Evolutionary conservation across 2,329 filamentous ascomycete genomes (phyloP), one percentile per base, ranked within the genome.

Genomic region (Chrysosporium queenslandicum): DNA sequence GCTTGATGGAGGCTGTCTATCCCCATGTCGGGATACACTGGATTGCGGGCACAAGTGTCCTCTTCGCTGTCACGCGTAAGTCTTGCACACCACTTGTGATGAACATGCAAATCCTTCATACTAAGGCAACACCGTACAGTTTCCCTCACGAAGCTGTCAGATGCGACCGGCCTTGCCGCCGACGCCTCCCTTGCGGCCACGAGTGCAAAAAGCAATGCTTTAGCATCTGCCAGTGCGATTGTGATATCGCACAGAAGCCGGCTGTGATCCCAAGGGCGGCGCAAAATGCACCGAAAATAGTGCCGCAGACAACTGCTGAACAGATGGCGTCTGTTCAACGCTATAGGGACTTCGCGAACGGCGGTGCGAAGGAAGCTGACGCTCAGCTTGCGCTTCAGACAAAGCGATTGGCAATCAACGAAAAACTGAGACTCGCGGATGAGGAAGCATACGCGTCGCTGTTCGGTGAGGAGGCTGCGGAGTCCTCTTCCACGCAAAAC

Each of bases 11-110:
- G 80, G 77, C 4, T 85, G 78, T 63, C 58, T 68, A 47, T 54
- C 59, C 43, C 63, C 53, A 25, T 86, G 79, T 58, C 67, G 63
- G 2, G 66, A 61, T 47, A 59, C 21, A 25, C 61, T 76, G 46
- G 55, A 61, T 1, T 82, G 80, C 56, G 76, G 76, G 1, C 80
- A 83, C 58, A 40, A 47, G 29, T 83, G 80, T 60, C 61, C 61
- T 2, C 59, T 77, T 2, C 66, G 58, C 34, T 83, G 80, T 55
- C 80, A 82, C 58, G 68, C 71, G 73, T 76, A 63, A 65, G 69
- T 59, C 49, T 36, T 32, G n/a, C 48, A 46, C 16, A 30, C 1
- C 2, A 52, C 46, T 16, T 29, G 14, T 42, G 50, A 46, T n/a
- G n/a, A n/a, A 30, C 11, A 40, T 30, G 20, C 49, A 43, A 37